Conservation (phyloP, 306 rosid genomes). For the Lathyrus sativus region DNA sequence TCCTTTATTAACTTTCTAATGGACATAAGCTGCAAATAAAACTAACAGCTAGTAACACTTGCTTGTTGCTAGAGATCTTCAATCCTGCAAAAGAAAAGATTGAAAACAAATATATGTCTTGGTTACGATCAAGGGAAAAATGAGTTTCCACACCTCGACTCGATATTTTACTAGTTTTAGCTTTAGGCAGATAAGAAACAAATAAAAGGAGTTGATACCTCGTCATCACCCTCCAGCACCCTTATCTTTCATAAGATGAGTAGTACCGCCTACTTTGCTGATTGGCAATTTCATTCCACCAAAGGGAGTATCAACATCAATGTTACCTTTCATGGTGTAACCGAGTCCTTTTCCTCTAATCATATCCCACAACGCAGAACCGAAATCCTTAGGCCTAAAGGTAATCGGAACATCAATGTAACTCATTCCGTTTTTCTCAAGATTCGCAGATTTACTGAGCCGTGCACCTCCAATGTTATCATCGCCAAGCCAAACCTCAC, state of each 20-base stretch:
- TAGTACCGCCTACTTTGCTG: conserved; percentile 90
- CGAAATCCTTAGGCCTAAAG: conserved; percentile 91
- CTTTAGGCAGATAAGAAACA: not conserved
- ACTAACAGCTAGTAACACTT: conserved; percentile 26
- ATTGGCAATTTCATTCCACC: conserved; percentile 93
- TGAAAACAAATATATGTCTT: not conserved
- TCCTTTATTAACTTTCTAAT: conserved; percentile 32
- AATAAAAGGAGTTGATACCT: conserved; percentile 53
- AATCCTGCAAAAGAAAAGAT: conserved; percentile 45
- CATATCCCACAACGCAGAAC: conserved; percentile 97
- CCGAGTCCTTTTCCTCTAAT: conserved; percentile 93
- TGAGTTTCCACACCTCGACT: not conserved
- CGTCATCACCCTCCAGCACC: conserved; percentile 69
- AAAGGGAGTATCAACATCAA: conserved; percentile 87
- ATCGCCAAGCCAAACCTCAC: conserved; percentile 84
- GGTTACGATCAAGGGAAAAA: not conserved
- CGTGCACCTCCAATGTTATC: conserved; percentile 75
- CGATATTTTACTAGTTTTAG: not conserved
- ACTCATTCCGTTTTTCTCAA: conserved; percentile 61
- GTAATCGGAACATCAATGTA: conserved; percentile 73
- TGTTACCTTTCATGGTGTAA: conserved; percentile 74
- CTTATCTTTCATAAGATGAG: conserved; percentile 77
- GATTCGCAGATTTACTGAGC: conserved; percentile 65
- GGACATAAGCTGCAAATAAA: conserved; percentile 29
- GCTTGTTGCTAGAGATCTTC: conserved; percentile 34